These are phyloP conservation scores for Cyanidium caldarium DNA, from an alignment of 23 red algal species.

Conservation along the genomic window DNA sequence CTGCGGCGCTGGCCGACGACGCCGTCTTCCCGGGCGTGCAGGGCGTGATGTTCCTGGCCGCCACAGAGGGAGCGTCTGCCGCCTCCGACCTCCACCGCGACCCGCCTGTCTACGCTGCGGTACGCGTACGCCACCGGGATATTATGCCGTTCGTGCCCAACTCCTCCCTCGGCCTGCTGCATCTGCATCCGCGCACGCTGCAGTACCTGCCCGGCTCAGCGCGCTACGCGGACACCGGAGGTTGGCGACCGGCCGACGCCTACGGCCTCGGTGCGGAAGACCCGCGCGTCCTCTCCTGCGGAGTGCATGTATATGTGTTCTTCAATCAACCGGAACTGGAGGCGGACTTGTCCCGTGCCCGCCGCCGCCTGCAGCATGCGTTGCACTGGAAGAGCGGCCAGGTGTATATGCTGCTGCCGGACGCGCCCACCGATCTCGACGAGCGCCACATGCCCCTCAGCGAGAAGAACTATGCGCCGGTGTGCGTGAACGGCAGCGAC, in stretches of 20 bases:
- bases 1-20: too few species aligned
- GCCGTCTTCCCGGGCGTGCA: too few species aligned
- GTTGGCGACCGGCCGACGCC: not conserved
- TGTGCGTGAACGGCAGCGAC: not conserved
- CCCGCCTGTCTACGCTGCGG: too few species aligned
- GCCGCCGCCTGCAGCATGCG: not conserved
- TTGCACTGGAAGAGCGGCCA: not conserved
- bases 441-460: not conserved
- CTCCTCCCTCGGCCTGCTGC: not conserved
- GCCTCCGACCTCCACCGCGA: too few species aligned
- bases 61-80: too few species aligned
- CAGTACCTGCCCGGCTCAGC: not conserved
- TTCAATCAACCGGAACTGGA: not conserved
- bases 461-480: not conserved
- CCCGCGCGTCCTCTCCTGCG: not conserved
- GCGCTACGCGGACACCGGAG: not conserved
- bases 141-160: not conserved
- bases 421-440: not conserved
- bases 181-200: not conserved
- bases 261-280: not conserved
- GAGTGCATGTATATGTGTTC: not conserved
- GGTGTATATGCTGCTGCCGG: not conserved
- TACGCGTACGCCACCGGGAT: too few species aligned
- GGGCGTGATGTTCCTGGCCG: too few species aligned
- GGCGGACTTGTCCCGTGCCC: not conserved